phyloP scores from a whole-genome alignment of 2,329 filamentous ascomycete species.

The Intubia oerlemansii region DNA sequence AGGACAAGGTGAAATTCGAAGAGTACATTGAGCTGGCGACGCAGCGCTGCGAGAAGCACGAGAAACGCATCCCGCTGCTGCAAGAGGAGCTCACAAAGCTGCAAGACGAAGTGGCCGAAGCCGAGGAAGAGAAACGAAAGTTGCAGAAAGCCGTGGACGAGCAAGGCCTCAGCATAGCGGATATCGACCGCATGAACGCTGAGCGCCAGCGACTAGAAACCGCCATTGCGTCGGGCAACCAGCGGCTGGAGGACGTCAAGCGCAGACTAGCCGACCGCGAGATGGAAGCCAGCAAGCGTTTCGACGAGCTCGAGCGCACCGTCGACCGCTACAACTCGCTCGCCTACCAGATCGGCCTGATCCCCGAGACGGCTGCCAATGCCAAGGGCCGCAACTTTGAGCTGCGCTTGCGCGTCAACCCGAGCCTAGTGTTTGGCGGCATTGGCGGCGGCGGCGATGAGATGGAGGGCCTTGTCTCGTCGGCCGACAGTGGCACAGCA shows the following conservation, averaged over 20 bases:
- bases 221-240: conserved; percentile 55
- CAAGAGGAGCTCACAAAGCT: conserved; percentile 72
- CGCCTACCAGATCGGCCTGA: conserved; percentile 82
- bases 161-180: conserved; percentile 87
- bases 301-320: conserved; percentile 80
- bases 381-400: conserved; percentile 75
- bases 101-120: conserved; percentile 50
- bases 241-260: conserved; percentile 68
- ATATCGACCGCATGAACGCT: conserved; percentile 97
- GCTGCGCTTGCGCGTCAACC: conserved; percentile 60
- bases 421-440: conserved; percentile 26
- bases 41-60: conserved; percentile 75
- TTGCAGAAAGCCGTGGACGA: conserved; percentile 77
- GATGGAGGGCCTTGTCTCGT: not conserved
- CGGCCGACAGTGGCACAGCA: conserved; percentile 20
- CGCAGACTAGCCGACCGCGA: conserved; percentile 70
- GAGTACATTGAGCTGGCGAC: conserved; percentile 76
- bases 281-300: conserved; percentile 59
- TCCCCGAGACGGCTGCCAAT: conserved; percentile 65
- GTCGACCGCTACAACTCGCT: conserved; percentile 87
- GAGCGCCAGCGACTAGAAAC: conserved; percentile 88
- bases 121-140: conserved; percentile 58
- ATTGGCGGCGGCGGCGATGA: not conserved
- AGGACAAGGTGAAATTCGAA: conserved; percentile 88
- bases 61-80: conserved; percentile 58